Conservation (phyloP, 495 filamentous ascomycete genomes). For the Talaromyces trachyspermus region DNA sequence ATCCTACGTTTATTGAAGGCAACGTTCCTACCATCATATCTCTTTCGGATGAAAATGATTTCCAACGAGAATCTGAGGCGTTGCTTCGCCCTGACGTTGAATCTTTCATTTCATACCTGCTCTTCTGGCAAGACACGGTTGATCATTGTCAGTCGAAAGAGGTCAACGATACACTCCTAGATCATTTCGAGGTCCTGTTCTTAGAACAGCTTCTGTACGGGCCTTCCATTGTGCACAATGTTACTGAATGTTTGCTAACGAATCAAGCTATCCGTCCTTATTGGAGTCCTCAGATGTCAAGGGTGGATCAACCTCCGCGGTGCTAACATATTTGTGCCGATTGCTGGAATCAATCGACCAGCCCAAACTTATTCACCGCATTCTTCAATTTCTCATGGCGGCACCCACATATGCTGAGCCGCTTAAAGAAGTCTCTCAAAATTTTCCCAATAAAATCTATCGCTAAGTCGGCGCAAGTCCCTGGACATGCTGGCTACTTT, state of each 20-base stretch:
- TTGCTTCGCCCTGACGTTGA: conserved; percentile 71
- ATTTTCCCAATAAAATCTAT: conserved; percentile 42
- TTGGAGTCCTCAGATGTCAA: conserved; percentile 94
- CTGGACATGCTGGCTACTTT: conserved; percentile 76
- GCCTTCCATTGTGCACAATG: too few species aligned
- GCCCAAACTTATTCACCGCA: conserved; percentile 85
- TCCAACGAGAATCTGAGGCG: conserved; percentile 34
- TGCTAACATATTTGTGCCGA: conserved; percentile 85
- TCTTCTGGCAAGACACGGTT: conserved; percentile 97
- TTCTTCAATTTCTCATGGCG: conserved; percentile 86
- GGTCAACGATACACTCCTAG: conserved; percentile 83
- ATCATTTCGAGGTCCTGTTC: conserved; percentile 97
- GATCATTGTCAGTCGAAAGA: conserved; percentile 90
- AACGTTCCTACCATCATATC: conserved; percentile 74
- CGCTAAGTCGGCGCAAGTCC: conserved; percentile 71
- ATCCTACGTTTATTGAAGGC: conserved; percentile 41
- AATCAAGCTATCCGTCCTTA: conserved; percentile 67
- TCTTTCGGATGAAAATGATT: conserved; percentile 66
- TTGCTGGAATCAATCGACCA: conserved; percentile 87
- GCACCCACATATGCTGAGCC: conserved; percentile 44
- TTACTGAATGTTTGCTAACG: too few species aligned
- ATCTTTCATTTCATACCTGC: conserved; percentile 87
- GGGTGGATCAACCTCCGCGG: conserved; percentile 92
- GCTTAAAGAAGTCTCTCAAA: conserved; percentile 21
- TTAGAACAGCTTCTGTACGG: conserved; percentile 85